A percentile compares a stretch with the other conserved stretches of the same genome.
Conservation (phyloP, 1,284 basidiomycete genomes). For the Melampsora larici-populina region DNA sequence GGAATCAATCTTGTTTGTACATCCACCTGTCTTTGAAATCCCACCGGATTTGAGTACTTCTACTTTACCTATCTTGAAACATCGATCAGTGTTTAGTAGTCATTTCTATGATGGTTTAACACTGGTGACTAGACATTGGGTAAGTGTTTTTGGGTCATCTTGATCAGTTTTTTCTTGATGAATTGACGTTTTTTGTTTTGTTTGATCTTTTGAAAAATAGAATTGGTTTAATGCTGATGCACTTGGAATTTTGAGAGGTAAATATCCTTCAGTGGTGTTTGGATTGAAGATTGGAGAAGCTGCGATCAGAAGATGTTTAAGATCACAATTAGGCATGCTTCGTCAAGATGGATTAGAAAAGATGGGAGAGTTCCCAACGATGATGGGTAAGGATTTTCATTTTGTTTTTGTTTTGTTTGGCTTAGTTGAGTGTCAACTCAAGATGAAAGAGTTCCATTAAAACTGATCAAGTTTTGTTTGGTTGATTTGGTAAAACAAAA, state of each 20-base stretch:
- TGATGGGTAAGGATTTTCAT: conserved; percentile 66
- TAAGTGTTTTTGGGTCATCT: conserved; percentile 1
- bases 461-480: neutral
- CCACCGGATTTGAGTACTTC: conserved; percentile 10
- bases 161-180: too few relatives aligned
- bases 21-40: conserved; percentile 82
- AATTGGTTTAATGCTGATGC: conserved; percentile 82
- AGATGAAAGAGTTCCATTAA: too few relatives aligned
- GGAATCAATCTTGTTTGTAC: conserved; percentile 82
- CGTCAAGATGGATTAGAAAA: conserved; percentile 64
- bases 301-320: conserved; percentile 76
- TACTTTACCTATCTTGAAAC: conserved; percentile 22
- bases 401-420: too few relatives aligned
- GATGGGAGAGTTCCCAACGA: conserved; percentile 72
- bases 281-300: conserved; percentile 68
- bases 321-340: conserved; percentile 77
- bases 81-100: conserved; percentile 70
- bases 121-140: conserved; percentile 57
- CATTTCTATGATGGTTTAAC: conserved; percentile 94
- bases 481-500: too few relatives aligned
- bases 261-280: conserved; percentile 65
- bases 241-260: conserved; percentile 72
- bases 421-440: too few relatives aligned
- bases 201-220: conserved; percentile 13
- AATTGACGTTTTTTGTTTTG: neutral